Evolutionary conservation across 129 eudicot genomes (phyloP).

Genomic region (Tanacetum coccineum): DNA sequence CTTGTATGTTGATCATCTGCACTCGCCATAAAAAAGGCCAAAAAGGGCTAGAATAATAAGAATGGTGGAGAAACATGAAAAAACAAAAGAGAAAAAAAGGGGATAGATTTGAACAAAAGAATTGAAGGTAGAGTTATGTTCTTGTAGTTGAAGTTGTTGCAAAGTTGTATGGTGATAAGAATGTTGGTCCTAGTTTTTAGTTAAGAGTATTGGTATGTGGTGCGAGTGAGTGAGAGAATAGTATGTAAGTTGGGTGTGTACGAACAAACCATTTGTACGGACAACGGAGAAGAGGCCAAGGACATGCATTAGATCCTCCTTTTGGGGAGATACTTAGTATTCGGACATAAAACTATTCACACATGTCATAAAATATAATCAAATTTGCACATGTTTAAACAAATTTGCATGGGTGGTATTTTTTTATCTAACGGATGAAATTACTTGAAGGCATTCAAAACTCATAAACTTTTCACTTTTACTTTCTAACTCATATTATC

Average conservation of each 20-base stretch:
- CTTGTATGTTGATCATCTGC: slow-evolving; percentile 53
- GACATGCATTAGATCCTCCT: no score
- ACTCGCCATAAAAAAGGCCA: slow-evolving; percentile 44
- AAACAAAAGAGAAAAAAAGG: slow-evolving; percentile 21
- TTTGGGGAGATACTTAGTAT: no score
- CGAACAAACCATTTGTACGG: slow-evolving; percentile 19
- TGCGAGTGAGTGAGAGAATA: slow-evolving; percentile 33
- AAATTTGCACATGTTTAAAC: no score
- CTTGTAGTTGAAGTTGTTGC: slow-evolving; percentile 61
- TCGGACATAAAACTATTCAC: no score
- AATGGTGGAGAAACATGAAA: slow-evolving; percentile 7
- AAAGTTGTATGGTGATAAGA: slow-evolving; percentile 54
- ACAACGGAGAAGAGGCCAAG: no score
- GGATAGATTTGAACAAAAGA: slow-evolving; percentile 24
- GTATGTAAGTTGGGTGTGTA: slow-evolving; percentile 47
- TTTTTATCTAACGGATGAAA: no score
- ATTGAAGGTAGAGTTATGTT: slow-evolving; percentile 41
- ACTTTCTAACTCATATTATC: no score
- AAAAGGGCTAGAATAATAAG: slow-evolving; percentile 1
- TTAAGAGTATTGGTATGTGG: slow-evolving; percentile 61
- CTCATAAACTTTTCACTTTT: no score
- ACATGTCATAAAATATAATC: no score
- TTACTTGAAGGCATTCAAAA: no score
- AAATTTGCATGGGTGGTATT: no score
- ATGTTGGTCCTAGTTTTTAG: slow-evolving; percentile 75